A percentile compares a stretch with the other conserved stretches of the same genome.
Evolutionary conservation across 139 green algal species (phyloP).

Genomic region (Chlorella sp.): DNA sequence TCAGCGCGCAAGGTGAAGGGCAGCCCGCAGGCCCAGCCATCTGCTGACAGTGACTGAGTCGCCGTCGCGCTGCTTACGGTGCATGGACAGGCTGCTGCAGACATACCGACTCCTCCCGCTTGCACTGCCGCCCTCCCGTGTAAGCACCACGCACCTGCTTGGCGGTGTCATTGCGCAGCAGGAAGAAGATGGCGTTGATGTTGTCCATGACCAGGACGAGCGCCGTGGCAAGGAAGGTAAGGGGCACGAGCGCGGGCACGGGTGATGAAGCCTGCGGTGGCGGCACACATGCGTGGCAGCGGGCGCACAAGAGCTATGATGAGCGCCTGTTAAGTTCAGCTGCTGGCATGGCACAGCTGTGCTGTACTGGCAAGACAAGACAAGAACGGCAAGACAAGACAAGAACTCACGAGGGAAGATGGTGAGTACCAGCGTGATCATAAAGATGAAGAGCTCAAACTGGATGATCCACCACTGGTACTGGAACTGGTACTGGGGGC

Average conservation of each 20-base stretch:
- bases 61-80: conserved; percentile 11
- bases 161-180: conserved; percentile 6
- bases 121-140: too few relatives aligned
- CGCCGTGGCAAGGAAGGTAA: conserved; percentile 16
- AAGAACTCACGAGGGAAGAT: conserved; percentile 19
- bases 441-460: conserved; percentile 21
- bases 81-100: too few relatives aligned
- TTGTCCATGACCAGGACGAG: conserved; percentile 26
- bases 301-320: too few relatives aligned
- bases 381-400: too few relatives aligned
- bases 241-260: conserved; percentile 12
- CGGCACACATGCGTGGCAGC: too few relatives aligned
- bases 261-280: too few relatives aligned
- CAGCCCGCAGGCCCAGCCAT: not conserved
- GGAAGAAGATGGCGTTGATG: conserved; percentile 21
- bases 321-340: too few relatives aligned
- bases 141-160: conserved; percentile 6
- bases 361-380: too few relatives aligned
- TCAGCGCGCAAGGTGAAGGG: not conserved
- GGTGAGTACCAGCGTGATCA: conserved; percentile 6
- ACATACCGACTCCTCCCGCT: too few relatives aligned
- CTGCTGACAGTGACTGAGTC: not conserved
- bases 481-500: conserved; percentile 25
- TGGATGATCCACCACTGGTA: conserved; percentile 27
- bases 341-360: too few relatives aligned